Evolutionary conservation across 345 rosid species (phyloP).

Genomic region (Eucalyptus camaldulensis): DNA sequence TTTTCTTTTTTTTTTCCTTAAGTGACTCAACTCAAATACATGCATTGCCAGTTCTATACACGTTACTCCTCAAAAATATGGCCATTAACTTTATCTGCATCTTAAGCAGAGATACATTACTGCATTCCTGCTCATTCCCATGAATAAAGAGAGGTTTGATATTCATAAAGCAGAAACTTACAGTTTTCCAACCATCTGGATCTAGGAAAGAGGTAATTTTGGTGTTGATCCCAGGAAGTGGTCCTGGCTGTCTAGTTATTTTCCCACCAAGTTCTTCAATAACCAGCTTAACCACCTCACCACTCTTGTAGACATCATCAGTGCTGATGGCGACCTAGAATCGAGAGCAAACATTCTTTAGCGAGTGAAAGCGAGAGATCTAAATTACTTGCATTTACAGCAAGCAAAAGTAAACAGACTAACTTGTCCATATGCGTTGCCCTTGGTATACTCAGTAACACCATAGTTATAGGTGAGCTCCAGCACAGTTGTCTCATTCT

Average conservation of each 20-base stretch:
- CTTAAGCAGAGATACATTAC: neutral
- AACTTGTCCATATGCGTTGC: constrained; percentile 92
- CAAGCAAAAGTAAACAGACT: neutral
- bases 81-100: neutral
- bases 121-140: neutral
- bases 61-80: neutral
- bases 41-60: neutral
- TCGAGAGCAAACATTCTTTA: neutral
- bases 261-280: constrained; percentile 89
- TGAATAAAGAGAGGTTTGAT: neutral
- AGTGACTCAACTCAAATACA: neutral
- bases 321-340: constrained; percentile 73
- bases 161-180: constrained; percentile 6
- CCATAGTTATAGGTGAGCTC: constrained; percentile 80
- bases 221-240: constrained; percentile 82
- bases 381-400: neutral
- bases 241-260: constrained; percentile 79
- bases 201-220: constrained; percentile 78
- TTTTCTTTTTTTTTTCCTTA: neutral
- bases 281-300: constrained; percentile 55
- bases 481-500: constrained; percentile 64
- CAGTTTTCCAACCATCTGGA: constrained; percentile 98
- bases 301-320: constrained; percentile 94
- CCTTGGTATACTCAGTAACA: constrained; percentile 88
- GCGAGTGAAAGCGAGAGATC: neutral